Conservation (phyloP, 805 yeast genomes). For the Wickerhamiella lipophila region DNA sequence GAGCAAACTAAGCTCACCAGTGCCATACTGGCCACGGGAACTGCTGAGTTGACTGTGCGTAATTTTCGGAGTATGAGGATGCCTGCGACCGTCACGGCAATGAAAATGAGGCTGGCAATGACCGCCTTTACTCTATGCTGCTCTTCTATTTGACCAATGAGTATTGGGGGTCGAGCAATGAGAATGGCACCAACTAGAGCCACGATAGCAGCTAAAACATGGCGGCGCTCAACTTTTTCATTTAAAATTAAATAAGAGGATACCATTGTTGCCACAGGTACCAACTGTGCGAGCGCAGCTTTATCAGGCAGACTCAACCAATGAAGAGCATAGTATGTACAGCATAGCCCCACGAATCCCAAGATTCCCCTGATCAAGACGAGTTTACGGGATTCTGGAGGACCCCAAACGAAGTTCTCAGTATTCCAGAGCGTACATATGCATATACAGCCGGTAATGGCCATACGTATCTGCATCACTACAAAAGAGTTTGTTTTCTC, state of each 20-base stretch:
- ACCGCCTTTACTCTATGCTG: constrained; percentile 1
- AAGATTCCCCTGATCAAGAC: constrained; percentile 51
- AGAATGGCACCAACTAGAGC: constrained; percentile 66
- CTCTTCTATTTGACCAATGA: background rate
- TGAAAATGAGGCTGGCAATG: background rate
- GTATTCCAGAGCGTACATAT: constrained; percentile 42
- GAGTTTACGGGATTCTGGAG: constrained; percentile 40
- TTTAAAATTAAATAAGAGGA: constrained; percentile 54
- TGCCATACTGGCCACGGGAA: constrained; percentile 69
- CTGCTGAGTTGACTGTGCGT: constrained; percentile 44
- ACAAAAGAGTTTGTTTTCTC: constrained; percentile 15
- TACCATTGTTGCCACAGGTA: constrained; percentile 65
- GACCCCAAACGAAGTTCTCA: constrained; percentile 60
- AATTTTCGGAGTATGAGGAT: background rate
- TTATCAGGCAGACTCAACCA: constrained; percentile 72
- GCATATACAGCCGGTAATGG: constrained; percentile 52
- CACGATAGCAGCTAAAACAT: constrained; percentile 52
- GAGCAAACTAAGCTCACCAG: constrained; percentile 46
- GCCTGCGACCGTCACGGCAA: background rate
- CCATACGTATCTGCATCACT: constrained; percentile 65
- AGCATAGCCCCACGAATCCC: constrained; percentile 73
- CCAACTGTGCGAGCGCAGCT: constrained; percentile 64
- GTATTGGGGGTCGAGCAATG: constrained; percentile 58
- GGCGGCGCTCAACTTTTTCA: constrained; percentile 53
- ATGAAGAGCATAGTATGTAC: constrained; percentile 60